Conservation (phyloP, 768 basidiomycete genomes). For the Boletus sp. region DNA sequence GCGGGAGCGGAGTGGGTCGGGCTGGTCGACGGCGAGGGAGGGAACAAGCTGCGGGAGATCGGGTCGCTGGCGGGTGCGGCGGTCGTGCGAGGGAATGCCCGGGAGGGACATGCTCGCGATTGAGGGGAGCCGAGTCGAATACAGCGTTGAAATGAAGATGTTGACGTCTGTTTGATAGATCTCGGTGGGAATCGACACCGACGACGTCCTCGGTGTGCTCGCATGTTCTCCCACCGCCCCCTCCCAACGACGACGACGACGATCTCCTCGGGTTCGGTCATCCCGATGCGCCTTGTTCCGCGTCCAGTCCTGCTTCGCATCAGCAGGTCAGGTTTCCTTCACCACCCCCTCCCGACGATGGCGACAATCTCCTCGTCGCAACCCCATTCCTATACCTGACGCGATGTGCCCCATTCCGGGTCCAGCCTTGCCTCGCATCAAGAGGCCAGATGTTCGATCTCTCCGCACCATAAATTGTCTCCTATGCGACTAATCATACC, state of each 20-base stretch:
- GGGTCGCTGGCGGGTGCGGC: not conserved
- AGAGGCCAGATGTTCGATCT: not conserved
- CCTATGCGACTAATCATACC: not conserved
- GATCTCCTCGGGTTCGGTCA: not conserved
- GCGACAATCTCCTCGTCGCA: not conserved
- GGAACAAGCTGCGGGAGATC: not conserved
- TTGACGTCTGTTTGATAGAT: constrained; percentile 19
- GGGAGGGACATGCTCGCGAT: constrained; percentile 23
- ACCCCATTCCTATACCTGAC: not conserved
- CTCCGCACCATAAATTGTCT: not conserved
- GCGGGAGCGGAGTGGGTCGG: not conserved
- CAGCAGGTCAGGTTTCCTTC: not conserved
- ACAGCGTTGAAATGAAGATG: not conserved
- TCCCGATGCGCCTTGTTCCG: not conserved
- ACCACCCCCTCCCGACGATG: not conserved
- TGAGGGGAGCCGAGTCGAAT: not conserved
- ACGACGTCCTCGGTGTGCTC: not conserved
- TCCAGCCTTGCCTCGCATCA: not conserved
- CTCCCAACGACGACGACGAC: not conserved
- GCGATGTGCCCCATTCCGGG: not conserved
- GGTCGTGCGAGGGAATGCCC: not conserved
- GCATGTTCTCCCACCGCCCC: no score
- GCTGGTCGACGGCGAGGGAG: not conserved
- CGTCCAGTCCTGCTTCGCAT: no score
- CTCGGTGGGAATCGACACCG: not conserved